Conservation (phyloP, 73 alveolate genomes). For the Tetrahymena borealis region DNA sequence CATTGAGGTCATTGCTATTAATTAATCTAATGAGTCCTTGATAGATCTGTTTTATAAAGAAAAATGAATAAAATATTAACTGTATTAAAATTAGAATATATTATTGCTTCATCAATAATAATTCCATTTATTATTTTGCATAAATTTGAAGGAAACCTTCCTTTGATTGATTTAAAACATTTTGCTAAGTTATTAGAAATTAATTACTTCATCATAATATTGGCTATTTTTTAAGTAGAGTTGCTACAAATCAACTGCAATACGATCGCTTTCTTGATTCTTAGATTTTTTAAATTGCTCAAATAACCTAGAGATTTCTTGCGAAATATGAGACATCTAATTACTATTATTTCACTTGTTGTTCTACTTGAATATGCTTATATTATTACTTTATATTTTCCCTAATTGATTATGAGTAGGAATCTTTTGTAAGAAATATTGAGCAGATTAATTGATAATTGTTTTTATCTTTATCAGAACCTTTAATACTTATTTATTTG, state of each 20-base stretch:
- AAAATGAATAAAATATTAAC: background rate
- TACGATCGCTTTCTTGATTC: background rate
- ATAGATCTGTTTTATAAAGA: background rate
- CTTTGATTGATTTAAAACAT: too few relatives aligned
- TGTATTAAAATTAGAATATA: background rate
- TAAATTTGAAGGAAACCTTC: too few relatives aligned
- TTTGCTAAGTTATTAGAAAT: too few relatives aligned
- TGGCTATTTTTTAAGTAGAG: background rate
- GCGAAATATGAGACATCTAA: background rate
- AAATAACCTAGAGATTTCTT: background rate
- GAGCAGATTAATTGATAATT: background rate
- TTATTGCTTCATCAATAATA: too few relatives aligned
- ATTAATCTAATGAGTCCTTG: background rate
- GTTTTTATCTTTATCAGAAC: background rate
- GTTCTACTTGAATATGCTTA: background rate
- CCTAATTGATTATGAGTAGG: background rate
- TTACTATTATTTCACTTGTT: background rate
- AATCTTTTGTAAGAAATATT: background rate
- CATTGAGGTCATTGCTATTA: background rate
- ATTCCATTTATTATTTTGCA: too few relatives aligned
- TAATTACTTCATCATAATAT: background rate
- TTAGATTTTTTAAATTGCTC: background rate
- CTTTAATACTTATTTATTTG: background rate
- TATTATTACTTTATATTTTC: background rate
- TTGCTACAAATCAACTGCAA: background rate